Conservation (phyloP, 1,139 yeast genomes). For the Protomyces arabidopsidicola region DNA sequence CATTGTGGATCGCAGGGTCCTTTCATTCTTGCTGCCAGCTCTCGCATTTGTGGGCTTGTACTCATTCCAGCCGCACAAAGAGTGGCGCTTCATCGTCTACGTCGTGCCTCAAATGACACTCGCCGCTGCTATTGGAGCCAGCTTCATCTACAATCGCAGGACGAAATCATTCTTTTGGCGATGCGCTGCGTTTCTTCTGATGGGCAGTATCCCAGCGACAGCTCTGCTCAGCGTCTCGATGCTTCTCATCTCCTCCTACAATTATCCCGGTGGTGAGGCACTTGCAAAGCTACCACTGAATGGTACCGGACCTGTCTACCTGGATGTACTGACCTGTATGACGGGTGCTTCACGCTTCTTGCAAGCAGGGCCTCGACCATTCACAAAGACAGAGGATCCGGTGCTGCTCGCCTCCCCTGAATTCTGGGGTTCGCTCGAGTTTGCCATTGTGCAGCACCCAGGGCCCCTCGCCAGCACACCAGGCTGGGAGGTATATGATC, state of each 20-base stretch:
- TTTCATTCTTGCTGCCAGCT: constrained; percentile 25
- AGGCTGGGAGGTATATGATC: neutral
- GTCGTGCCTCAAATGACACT: constrained; percentile 63
- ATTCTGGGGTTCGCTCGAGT: constrained; percentile 8
- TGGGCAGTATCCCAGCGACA: constrained; percentile 40
- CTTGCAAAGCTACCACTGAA: constrained; percentile 49
- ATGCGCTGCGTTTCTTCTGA: constrained; percentile 38
- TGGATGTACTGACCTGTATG: constrained; percentile 82
- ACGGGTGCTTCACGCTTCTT: constrained; percentile 77
- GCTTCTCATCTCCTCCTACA: constrained; percentile 61
- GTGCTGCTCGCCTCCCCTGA: neutral
- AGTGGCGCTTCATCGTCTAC: constrained; percentile 85
- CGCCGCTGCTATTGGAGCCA: constrained; percentile 61
- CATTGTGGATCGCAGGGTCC: constrained; percentile 13
- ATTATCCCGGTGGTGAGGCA: constrained; percentile 89
- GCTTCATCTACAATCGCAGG: constrained; percentile 39
- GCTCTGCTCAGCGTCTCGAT: constrained; percentile 48
- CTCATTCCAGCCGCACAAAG: constrained; percentile 87
- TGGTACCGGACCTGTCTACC: constrained; percentile 50
- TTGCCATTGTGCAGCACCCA: neutral
- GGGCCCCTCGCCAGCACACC: neutral
- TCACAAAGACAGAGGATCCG: constrained; percentile 42
- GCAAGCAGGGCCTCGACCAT: constrained; percentile 54
- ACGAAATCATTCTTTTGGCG: constrained; percentile 31
- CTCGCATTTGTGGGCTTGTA: constrained; percentile 52